Percentiles rank a stretch among this genome's conserved stretches.
These are phyloP conservation scores for Suillus hirtellus DNA, from an alignment of 768 basidiomycete species.

Conservation along the genomic window DNA sequence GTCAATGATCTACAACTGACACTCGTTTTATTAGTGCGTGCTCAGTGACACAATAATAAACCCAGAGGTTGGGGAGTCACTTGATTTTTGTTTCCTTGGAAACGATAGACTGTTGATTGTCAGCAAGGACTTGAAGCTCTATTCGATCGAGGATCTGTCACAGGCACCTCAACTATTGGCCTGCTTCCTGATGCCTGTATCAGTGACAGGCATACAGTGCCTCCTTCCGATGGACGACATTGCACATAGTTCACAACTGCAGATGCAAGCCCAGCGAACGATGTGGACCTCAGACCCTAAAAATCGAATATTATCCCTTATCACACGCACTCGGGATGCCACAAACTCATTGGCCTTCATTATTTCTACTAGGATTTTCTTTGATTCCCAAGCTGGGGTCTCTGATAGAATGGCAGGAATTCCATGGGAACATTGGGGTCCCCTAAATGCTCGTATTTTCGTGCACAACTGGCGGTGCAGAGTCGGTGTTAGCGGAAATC, in stretches of 20 bases:
- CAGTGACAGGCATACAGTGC: not conserved
- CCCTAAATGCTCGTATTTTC: slow-evolving; percentile 7
- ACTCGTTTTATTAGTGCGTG: not conserved
- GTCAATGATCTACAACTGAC: not conserved
- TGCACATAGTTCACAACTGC: not conserved
- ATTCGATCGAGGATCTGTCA: slow-evolving; percentile 4
- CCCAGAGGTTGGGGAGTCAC: not conserved
- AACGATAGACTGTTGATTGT: slow-evolving; percentile 8
- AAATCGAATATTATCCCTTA: slow-evolving; percentile 2
- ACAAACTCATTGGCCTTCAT: not conserved
- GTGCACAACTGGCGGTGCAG: not conserved
- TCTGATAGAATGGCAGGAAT: not conserved
- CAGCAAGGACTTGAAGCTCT: slow-evolving; percentile 4
- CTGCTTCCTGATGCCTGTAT: not conserved
- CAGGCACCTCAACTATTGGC: not conserved
- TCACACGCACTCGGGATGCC: not conserved
- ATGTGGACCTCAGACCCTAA: slow-evolving; percentile 7
- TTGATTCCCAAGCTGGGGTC: not conserved
- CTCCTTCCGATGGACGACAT: not conserved
- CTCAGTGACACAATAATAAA: not conserved
- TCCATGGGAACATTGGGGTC: slow-evolving; percentile 10
- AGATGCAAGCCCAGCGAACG: slow-evolving; percentile 1
- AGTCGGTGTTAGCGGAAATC: slow-evolving; percentile 9
- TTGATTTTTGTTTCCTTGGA: slow-evolving; percentile 12
- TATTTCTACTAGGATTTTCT: slow-evolving; percentile 5